Base-by-base conservation (phyloP, 2,329 filamentous ascomycete genomes). In the Calonectria hawksworthii region DNA sequence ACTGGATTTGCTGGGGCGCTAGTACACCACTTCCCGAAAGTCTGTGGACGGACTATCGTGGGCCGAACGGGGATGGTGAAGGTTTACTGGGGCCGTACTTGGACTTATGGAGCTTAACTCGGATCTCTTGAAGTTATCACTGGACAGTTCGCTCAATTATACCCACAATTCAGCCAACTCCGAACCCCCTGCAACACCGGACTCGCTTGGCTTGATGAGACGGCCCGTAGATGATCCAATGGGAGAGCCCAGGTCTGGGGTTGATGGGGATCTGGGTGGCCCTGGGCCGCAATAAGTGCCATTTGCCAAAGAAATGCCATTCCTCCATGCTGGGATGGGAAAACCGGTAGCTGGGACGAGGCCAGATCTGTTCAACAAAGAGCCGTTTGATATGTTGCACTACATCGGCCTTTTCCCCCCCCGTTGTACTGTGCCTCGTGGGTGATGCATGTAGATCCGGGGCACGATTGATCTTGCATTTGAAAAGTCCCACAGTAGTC, bases 181-280 rank as follows among this genome's bases (percentile, higher is more conserved):
- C 74, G 68, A 77, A 68, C 59, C 76, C 77, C 78, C 68, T 80
- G 79, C 52, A 38, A 47, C 47, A n/a, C 66, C 38, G 52, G 41
- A 2, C 8, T 50, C 32, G 23, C 30, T 30, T 38, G 61, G 66
- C 41, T 38, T 67, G 28, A 21, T 51, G 26, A 36, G 23, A 38
- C 56, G 32, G 59, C 26, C 16, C 54, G 47, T 38, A 23, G 18
- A 10, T 51, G 26, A 28, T 23, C 70, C 61, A 73, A 73, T 70
- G n/a, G 61, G n/a, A 56, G 36, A 8, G 50, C 47, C 38, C 26
- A 32, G 18, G 26, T 6, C 38, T 52, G 28, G 23, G 50, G 50
- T 68, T 32, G n/a, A 47, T 36, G 38, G 69, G 34, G 44, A 54
- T 59, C 73, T 23, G 23, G 34, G 32, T 30, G 10, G n/a, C 26